Base-by-base conservation (phyloP, 148 eudicot species). In the Diospyros lotus region DNA sequence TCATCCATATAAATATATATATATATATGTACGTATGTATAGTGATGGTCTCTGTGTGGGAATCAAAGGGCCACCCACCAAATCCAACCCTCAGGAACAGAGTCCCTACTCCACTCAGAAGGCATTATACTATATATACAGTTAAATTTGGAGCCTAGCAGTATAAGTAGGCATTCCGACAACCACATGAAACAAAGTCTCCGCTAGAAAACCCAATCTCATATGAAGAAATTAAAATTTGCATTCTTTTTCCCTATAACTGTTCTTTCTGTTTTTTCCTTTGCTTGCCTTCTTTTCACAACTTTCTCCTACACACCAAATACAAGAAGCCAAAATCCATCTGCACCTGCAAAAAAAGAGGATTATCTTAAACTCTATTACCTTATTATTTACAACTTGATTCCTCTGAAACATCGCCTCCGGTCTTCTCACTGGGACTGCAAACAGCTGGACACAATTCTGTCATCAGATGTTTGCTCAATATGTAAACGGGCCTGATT, bases 401-500 rank as follows among this genome's bases (percentile, higher is more conserved):
- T 14, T 76, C 61, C 64, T 42, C 77, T 8, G 69, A 73, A 40
- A 77, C 64, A 69, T 63, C 63, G 71, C 81, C 69, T 42, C 60
- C 43, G 11, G 75, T 74, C 75, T n/a, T 74, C 72, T 73, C 78
- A 56, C 75, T 74, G n/a, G 58, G 51, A 68, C 74, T 69, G 51
- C 44, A 73, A 58, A 55, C 4, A 41, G 68, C 71, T 13, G 73
- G 69, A 69, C 74, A 75, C 48, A 67, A 68, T 59, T 72, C 79
- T 72, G 53, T 62, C n/a, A 60, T 45, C 41, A 58, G 1, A 50
- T 48, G 56, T 28, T 53, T 74, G 52, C 76, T 79, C 83, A 81
- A 54, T 58, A 91, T 39, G 66, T 83, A 75, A 13, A 85, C 9
- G 56, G 93, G 96, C 72, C 80, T 89, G 39, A 82, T 84, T 42